Conservation (phyloP, 352 stramenopile genomes). For the Phytophthora citricola region DNA sequence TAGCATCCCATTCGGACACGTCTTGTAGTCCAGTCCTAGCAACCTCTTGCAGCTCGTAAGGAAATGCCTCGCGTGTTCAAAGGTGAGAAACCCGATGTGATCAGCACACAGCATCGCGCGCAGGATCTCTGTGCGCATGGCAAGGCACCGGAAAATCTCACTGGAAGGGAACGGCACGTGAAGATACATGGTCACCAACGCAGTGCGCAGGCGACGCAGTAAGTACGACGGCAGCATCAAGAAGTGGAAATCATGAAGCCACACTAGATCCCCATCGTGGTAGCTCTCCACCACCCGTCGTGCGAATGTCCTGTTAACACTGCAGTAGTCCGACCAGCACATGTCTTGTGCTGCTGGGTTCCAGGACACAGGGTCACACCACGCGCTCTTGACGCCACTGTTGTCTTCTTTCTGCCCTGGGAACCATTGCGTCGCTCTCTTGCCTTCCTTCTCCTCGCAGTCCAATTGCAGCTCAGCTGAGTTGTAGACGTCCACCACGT, state of each 20-base stretch:
- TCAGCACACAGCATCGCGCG: slow-evolving; percentile 91
- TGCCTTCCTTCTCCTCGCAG: slow-evolving; percentile 25
- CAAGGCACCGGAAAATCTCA: slow-evolving; percentile 98
- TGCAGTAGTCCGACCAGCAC: slow-evolving; percentile 84
- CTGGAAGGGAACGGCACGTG: slow-evolving; percentile 98
- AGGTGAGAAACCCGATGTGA: slow-evolving; percentile 94
- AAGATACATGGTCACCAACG: slow-evolving; percentile 97
- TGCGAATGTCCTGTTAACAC: slow-evolving; percentile 71
- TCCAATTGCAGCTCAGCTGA: slow-evolving; percentile 73
- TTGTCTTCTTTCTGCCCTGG: slow-evolving; percentile 19
- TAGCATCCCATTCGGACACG: slow-evolving; percentile 86
- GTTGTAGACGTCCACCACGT: slow-evolving; percentile 97
- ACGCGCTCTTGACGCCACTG: slow-evolving; percentile 34
- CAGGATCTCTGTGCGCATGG: slow-evolving; percentile 90
- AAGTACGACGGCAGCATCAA: slow-evolving; percentile 98
- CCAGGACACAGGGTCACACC: slow-evolving; percentile 76
- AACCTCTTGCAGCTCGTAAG: slow-evolving; percentile 93
- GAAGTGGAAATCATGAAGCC: slow-evolving; percentile 99
- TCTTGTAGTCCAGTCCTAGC: slow-evolving; percentile 95
- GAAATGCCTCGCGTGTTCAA: slow-evolving; percentile 95
- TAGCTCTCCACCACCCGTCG: slow-evolving; percentile 76
- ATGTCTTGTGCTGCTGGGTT: slow-evolving; percentile 79
- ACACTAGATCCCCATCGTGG: slow-evolving; percentile 91
- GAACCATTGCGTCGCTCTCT: slow-evolving; percentile 17
- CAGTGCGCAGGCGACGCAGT: slow-evolving; percentile 88